Evolutionary conservation across 2,329 filamentous ascomycete species (phyloP).

Genomic region (Passalora sequoiae): DNA sequence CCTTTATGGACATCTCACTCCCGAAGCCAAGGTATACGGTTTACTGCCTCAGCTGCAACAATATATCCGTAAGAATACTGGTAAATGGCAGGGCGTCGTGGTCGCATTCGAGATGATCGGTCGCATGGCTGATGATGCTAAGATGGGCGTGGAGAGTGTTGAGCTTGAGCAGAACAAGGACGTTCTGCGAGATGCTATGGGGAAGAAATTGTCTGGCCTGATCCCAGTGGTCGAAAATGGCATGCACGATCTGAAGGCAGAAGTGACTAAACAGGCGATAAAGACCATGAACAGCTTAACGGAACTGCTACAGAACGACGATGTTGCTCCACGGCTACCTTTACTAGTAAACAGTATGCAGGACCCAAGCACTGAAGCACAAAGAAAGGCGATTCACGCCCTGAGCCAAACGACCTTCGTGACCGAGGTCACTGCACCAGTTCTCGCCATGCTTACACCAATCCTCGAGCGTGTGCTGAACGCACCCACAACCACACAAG

Average conservation of each 20-base stretch:
- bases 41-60: constrained; percentile 69
- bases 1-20: constrained; percentile 70
- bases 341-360: constrained; percentile 93
- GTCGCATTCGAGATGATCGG: constrained; percentile 79
- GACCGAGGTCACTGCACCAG: constrained; percentile 88
- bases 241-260: constrained; percentile 94
- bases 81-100: constrained; percentile 96
- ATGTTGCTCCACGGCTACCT: constrained; percentile 86
- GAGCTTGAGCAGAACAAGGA: constrained; percentile 87
- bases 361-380: constrained; percentile 77
- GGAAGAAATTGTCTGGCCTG: constrained; percentile 74
- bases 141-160: constrained; percentile 75
- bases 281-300: constrained; percentile 89
- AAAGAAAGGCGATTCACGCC: constrained; percentile 94
- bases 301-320: constrained; percentile 88
- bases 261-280: constrained; percentile 80
- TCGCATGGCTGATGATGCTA: constrained; percentile 90
- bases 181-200: constrained; percentile 83
- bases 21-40: constrained; percentile 77
- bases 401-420: constrained; percentile 98
- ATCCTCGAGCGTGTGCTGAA: constrained; percentile 92
- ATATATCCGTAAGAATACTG: constrained; percentile 77
- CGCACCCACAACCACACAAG: constrained; percentile 82
- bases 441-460: constrained; percentile 88
- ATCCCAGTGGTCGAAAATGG: constrained; percentile 87